phyloP scores from a whole-genome alignment of 1,284 basidiomycete species.

The Earliella scabrosa region DNA sequence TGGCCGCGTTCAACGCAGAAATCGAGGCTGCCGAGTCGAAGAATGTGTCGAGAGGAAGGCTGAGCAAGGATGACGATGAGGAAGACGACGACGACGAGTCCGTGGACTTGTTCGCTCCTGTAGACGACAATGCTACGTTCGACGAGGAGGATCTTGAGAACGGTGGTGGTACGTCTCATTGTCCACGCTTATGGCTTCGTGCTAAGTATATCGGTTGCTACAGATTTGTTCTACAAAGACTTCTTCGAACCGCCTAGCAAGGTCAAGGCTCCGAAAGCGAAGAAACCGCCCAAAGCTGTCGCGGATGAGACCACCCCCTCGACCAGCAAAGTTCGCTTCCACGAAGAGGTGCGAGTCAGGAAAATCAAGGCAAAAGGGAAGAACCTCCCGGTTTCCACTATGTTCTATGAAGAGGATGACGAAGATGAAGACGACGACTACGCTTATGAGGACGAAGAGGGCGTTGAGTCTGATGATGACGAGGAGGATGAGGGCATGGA shows the following conservation, averaged over 20 bases:
- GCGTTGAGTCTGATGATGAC: constrained; percentile 37
- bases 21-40: constrained; percentile 82
- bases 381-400: constrained; percentile 50
- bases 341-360: constrained; percentile 81
- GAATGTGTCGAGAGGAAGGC: constrained; percentile 61
- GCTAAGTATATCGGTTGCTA: constrained; percentile 2
- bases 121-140: constrained; percentile 48
- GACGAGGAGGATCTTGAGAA: constrained; percentile 45
- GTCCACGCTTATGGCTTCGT: too few species aligned
- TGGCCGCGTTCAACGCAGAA: constrained; percentile 88
- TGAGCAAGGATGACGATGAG: constrained; percentile 60
- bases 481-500: constrained; percentile 34
- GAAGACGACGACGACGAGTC: constrained; percentile 55
- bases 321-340: constrained; percentile 69
- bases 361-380: constrained; percentile 74
- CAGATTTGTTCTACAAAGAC: constrained; percentile 70
- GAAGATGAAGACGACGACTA: constrained; percentile 37
- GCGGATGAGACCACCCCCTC: constrained; percentile 16
- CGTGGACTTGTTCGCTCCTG: constrained; percentile 74
- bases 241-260: constrained; percentile 69
- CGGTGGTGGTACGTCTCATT: constrained; percentile 44
- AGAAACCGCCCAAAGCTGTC: constrained; percentile 16
- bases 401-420: constrained; percentile 43
- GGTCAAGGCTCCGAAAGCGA: constrained; percentile 25
- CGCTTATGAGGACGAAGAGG: constrained; percentile 30